Conservation (phyloP, 257 asterid genomes). For the Anisodus acutangulus region DNA sequence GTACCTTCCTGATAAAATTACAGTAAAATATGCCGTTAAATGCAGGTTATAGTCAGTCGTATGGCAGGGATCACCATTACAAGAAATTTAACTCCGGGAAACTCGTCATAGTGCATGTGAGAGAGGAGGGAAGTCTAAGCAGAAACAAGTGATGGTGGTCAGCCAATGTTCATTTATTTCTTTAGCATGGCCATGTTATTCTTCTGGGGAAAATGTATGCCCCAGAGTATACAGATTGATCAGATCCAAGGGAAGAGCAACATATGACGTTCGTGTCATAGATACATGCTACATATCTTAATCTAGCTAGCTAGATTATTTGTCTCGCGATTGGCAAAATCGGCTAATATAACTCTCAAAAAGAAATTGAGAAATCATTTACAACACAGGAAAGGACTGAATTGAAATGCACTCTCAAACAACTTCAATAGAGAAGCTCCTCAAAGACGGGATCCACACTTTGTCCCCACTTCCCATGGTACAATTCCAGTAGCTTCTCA, state of each 20-base stretch:
- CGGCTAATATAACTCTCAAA: neutral
- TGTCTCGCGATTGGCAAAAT: neutral
- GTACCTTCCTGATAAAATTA: neutral
- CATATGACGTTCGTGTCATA: neutral
- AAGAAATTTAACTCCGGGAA: neutral
- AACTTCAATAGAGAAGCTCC: slow-evolving; percentile 76
- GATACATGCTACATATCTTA: slow-evolving; percentile 16
- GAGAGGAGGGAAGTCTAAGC: neutral
- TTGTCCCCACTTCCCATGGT: slow-evolving; percentile 92
- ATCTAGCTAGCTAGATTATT: slow-evolving; percentile 8
- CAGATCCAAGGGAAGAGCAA: slow-evolving; percentile 8
- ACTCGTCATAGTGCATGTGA: neutral
- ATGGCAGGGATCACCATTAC: neutral
- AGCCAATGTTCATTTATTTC: slow-evolving; percentile 24
- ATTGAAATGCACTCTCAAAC: neutral
- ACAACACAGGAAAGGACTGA: neutral
- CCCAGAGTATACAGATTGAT: slow-evolving; percentile 14
- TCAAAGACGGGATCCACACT: slow-evolving; percentile 83
- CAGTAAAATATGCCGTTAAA: neutral
- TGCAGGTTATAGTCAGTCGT: neutral
- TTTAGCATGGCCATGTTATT: neutral
- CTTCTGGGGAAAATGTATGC: neutral
- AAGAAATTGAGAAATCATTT: slow-evolving; percentile 26
- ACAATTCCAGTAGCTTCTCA: slow-evolving; percentile 82
- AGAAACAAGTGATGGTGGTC: neutral